Evolutionary conservation across 1,284 basidiomycete genomes (phyloP).

Genomic region (Thecaphora frezii): DNA sequence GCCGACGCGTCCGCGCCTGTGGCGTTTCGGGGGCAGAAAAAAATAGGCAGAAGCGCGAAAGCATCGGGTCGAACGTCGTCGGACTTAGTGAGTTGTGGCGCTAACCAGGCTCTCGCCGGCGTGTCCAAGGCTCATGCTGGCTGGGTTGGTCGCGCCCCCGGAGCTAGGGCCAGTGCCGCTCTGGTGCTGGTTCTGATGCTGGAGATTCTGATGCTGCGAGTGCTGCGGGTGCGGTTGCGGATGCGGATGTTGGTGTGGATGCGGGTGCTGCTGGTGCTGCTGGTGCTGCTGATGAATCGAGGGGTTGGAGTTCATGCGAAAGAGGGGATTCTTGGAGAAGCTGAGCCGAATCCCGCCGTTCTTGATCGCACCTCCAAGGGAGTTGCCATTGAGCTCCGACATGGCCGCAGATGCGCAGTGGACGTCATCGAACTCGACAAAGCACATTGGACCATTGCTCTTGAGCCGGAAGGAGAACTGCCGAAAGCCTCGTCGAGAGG

Average conservation of each 20-base stretch:
- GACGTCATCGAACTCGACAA: conserved; percentile 86
- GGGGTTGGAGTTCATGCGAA: conserved; percentile 42
- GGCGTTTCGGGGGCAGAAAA: no score
- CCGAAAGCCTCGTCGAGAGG: conserved; percentile 76
- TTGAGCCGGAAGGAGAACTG: conserved; percentile 93
- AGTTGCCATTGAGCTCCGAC: conserved; percentile 87
- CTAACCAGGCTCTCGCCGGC: conserved; percentile 28
- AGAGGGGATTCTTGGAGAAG: conserved; percentile 63
- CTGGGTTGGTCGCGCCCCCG: conserved; percentile 1
- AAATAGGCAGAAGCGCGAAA: no score
- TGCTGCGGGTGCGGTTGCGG: background rate
- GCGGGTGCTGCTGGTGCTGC: background rate
- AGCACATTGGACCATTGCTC: conserved; percentile 94
- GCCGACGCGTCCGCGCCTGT: no score
- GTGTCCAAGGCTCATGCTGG: conserved; percentile 21
- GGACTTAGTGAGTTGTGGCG: no score
- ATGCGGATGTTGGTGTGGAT: background rate
- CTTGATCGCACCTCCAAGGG: conserved; percentile 84
- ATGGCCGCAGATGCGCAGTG: conserved; percentile 79
- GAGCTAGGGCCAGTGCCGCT: background rate
- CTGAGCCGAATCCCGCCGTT: conserved; percentile 85
- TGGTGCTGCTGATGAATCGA: conserved; percentile 14
- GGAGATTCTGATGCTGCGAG: background rate
- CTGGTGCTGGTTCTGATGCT: no score
- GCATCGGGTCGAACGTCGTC: no score